phyloP scores from a whole-genome alignment of 1,284 basidiomycete genomes.

The Cutaneotrichosporon mucoides region DNA sequence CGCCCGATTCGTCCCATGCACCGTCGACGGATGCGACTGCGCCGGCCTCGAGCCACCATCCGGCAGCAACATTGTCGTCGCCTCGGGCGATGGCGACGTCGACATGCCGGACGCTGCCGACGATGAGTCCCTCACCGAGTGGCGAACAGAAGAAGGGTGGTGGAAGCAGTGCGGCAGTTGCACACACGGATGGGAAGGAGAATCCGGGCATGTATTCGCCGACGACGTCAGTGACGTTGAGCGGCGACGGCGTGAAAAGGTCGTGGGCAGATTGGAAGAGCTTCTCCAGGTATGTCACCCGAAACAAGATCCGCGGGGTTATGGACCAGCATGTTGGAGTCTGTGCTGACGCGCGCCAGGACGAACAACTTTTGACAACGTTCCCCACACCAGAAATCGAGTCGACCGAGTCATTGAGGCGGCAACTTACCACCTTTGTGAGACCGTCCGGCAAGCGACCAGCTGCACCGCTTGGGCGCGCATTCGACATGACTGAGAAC shows the following conservation, averaged over 20 bases:
- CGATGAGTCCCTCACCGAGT: constrained; percentile 30
- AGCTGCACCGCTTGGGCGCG: constrained; percentile 4
- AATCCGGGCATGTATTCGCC: constrained; percentile 61
- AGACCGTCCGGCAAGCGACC: constrained; percentile 41
- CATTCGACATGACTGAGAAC: constrained; percentile 30
- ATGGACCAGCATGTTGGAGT: background rate
- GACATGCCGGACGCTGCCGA: constrained; percentile 56
- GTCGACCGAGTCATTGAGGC: constrained; percentile 61
- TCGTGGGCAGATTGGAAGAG: constrained; percentile 79
- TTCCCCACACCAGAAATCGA: constrained; percentile 67
- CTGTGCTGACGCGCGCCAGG: constrained; percentile 52
- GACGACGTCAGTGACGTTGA: constrained; percentile 42
- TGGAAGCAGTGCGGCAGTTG: constrained; percentile 64
- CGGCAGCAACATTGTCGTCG: constrained; percentile 57
- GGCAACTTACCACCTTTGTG: constrained; percentile 59
- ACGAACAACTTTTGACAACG: constrained; percentile 67
- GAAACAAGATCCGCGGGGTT: background rate
- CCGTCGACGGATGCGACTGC: constrained; percentile 51
- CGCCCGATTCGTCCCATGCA: constrained; percentile 42
- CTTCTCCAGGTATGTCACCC: constrained; percentile 63
- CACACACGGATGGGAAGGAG: constrained; percentile 64
- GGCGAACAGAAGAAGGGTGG: constrained; percentile 52
- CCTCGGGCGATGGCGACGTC: constrained; percentile 53
- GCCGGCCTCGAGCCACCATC: constrained; percentile 69
- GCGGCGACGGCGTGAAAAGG: constrained; percentile 60